Evolutionary conservation across 768 basidiomycete species (phyloP).

Genomic region (Boletellus emodensis): DNA sequence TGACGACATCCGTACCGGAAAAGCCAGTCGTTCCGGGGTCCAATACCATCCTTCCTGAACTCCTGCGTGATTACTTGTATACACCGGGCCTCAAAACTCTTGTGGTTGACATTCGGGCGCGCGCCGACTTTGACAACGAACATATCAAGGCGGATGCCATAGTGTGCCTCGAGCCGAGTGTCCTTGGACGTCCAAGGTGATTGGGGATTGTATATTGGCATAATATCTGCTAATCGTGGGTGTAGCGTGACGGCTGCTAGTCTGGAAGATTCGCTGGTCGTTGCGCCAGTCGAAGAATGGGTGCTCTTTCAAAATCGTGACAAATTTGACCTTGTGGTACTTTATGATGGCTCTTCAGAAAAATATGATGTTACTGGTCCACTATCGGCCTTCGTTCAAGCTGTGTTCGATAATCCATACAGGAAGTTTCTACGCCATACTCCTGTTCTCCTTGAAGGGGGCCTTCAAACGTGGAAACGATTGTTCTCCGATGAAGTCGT

Average conservation of each 20-base stretch:
- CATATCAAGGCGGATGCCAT: constrained; percentile 66
- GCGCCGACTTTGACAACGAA: constrained; percentile 71
- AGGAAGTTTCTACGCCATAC: constrained; percentile 64
- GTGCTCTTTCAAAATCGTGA: constrained; percentile 80
- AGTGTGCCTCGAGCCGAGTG: constrained; percentile 82
- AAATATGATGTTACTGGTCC: constrained; percentile 49
- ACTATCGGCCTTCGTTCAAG: constrained; percentile 55
- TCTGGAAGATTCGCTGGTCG: constrained; percentile 71
- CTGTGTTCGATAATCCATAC: constrained; percentile 74
- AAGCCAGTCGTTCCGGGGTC: constrained; percentile 53
- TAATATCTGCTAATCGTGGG: constrained; percentile 7
- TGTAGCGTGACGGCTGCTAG: constrained; percentile 58
- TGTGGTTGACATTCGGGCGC: constrained; percentile 77
- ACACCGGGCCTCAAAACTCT: constrained; percentile 53
- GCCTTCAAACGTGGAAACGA: constrained; percentile 75
- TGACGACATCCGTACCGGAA: constrained; percentile 25
- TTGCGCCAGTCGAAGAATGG: constrained; percentile 67
- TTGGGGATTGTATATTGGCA: constrained; percentile 18
- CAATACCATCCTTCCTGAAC: constrained; percentile 56
- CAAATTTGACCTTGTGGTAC: constrained; percentile 81
- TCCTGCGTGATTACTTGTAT: constrained; percentile 56
- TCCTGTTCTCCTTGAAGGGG: constrained; percentile 83
- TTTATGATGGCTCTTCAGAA: constrained; percentile 72
- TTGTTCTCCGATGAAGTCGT: constrained; percentile 45
- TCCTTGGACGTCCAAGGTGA: constrained; percentile 67